Conservation (phyloP, 305 asterid species). For the Fraxinus sp. region DNA sequence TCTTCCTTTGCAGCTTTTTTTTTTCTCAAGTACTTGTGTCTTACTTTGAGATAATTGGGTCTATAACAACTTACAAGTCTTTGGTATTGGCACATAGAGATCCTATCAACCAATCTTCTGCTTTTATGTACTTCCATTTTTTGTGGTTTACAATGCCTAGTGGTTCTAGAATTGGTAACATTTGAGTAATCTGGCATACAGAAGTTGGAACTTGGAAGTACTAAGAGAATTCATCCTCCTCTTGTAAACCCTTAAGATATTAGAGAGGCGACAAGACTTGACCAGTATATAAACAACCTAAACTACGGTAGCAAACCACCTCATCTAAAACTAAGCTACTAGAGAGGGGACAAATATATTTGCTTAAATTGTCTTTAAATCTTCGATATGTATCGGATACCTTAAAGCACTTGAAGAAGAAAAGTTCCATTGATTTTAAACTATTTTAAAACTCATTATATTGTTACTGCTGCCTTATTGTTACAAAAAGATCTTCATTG, state of each 20-base stretch:
- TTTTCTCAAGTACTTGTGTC: slow-evolving; percentile 4
- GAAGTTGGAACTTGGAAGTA: neutral
- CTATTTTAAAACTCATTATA: too few species aligned
- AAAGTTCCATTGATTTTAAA: too few species aligned
- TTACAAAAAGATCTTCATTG: too few species aligned
- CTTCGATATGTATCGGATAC: too few species aligned
- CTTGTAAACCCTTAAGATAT: neutral
- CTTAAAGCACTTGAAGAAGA: too few species aligned
- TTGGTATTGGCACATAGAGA: neutral
- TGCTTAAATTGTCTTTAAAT: neutral
- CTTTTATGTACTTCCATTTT: neutral
- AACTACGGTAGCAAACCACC: neutral
- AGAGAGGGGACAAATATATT: neutral
- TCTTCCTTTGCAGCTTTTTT: neutral
- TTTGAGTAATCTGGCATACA: slow-evolving; percentile 17
- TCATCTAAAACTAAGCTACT: neutral
- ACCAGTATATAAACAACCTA: too few species aligned
- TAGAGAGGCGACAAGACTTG: neutral
- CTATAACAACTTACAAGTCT: neutral
- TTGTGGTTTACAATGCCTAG: neutral
- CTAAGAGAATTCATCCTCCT: slow-evolving; percentile 1
- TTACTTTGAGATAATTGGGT: neutral
- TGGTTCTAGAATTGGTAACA: slow-evolving; percentile 24
- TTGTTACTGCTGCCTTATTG: too few species aligned
- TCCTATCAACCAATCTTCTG: neutral